Base-by-base conservation (phyloP, 352 stramenopile species). In the Phytopythium kandeliae region DNA sequence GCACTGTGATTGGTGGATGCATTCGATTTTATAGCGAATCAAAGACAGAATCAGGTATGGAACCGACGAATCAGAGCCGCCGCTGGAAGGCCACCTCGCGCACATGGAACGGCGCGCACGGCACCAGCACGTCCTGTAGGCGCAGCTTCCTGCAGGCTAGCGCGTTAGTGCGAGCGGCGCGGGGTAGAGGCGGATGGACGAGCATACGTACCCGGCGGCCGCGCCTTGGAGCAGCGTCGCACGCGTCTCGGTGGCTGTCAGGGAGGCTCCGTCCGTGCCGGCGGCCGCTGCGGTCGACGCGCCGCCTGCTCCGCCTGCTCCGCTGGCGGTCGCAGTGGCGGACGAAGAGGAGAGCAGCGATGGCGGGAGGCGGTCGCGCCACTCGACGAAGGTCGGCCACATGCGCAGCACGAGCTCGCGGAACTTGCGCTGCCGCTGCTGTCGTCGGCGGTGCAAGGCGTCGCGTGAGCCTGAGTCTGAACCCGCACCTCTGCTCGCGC, bases 401-500 rank as follows among this genome's bases (percentile, higher is more conserved):
- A 92, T 87, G 12, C 80, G 76, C 24, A 92, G 54, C 40, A 89
- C 76, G 21, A 92, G 64, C 38, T 86, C 71, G 24, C 82, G 67
- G 37, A 89, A 88, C 48, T 78, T 81, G 16, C 44, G 26, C 26
- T 85, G 69, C 0, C 80, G 80, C 41, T 87, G 74, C 71, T 85
- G 41, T 36, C 7, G 33, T 37, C 11, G 4, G 28, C 19, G 22
- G 38, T 19, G 38, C 19, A 22, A 45, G 38, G 9, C 4, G 4
- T 26, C n/a, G 8, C 46, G 34, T 28, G 9, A 48, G n/a, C n/a
- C n/a, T n/a, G n/a, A n/a, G n/a, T n/a, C n/a, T n/a, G n/a, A n/a
- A n/a, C n/a, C n/a, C n/a, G n/a, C n/a, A n/a, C n/a, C n/a, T n/a
- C n/a, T n/a, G n/a, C n/a, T n/a, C n/a, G n/a, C n/a, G 28, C 2